Conservation (phyloP, 2,329 filamentous ascomycete genomes). For the Pseudopyrenochaeta lycopersici region DNA sequence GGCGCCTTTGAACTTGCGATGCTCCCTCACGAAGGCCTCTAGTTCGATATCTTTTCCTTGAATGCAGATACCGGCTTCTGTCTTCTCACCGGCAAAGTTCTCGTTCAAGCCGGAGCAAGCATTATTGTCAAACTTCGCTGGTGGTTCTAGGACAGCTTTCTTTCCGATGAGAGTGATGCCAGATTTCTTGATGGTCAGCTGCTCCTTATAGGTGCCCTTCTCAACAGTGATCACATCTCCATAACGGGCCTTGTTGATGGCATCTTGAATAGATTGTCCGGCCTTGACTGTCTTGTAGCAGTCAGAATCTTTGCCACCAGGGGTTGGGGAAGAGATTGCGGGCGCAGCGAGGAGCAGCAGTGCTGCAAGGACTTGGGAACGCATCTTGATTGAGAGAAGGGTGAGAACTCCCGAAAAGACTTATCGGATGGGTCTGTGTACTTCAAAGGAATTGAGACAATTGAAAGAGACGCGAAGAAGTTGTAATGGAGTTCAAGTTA, state of each 20-base stretch:
- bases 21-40: neutral
- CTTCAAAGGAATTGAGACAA: neutral
- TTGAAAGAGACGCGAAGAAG: neutral
- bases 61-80: conserved; percentile 22
- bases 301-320: conserved; percentile 2
- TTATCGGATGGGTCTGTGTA: neutral
- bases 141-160: conserved; percentile 10
- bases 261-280: conserved; percentile 14
- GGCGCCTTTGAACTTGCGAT: conserved; percentile 3
- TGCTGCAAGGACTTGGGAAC: neutral
- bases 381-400: neutral
- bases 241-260: conserved; percentile 9
- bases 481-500: neutral
- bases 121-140: conserved; percentile 2
- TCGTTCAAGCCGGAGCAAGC: conserved; percentile 11
- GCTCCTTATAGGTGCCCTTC: conserved; percentile 13
- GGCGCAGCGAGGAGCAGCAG: neutral
- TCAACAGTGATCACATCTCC: conserved; percentile 18
- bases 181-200: conserved; percentile 13
- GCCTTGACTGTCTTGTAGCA: conserved; percentile 9
- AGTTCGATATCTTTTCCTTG: conserved; percentile 9
- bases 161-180: conserved; percentile 20
- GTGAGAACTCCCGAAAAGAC: neutral
- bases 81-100: neutral
- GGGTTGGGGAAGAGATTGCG: neutral